These are phyloP conservation scores for Penstemon davidsonii DNA, from an alignment of 257 asterid species.

Conservation along the genomic window DNA sequence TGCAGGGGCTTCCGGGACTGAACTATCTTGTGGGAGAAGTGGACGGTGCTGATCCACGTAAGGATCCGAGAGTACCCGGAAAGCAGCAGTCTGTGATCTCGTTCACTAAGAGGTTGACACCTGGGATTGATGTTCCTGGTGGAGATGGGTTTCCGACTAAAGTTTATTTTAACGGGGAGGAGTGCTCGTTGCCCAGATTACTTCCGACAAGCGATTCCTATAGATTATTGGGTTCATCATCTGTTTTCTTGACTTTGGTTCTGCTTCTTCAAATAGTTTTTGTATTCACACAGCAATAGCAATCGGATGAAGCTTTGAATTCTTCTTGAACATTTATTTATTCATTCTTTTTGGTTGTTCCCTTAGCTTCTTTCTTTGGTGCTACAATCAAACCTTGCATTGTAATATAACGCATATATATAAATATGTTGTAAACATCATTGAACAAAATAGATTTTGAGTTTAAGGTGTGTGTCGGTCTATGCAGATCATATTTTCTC, in stretches of 20 bases:
- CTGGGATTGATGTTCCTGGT: slow-evolving; percentile 51
- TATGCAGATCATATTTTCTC: too few relatives aligned
- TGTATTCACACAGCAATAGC: slow-evolving; percentile 48
- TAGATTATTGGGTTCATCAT: slow-evolving; percentile 34
- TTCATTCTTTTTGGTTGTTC: slow-evolving; percentile 61
- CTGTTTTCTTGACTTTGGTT: slow-evolving; percentile 27
- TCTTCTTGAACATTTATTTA: slow-evolving; percentile 33
- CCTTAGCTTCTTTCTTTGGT: slow-evolving; percentile 19
- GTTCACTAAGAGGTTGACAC: slow-evolving; percentile 72
- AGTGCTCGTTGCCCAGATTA: slow-evolving; percentile 67
- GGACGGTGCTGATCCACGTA: slow-evolving; percentile 51
- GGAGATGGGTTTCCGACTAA: slow-evolving; percentile 93
- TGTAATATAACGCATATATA: slow-evolving; percentile 30
- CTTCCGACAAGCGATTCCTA: slow-evolving; percentile 54
- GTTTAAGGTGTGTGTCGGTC: background rate
- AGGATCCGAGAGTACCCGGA: slow-evolving; percentile 72
- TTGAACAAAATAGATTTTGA: slow-evolving; percentile 5
- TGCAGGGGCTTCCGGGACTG: slow-evolving; percentile 79
- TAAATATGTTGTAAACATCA: slow-evolving; percentile 24
- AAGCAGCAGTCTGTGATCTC: slow-evolving; percentile 94
- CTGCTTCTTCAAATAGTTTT: slow-evolving; percentile 29
- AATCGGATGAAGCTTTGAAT: slow-evolving; percentile 6
- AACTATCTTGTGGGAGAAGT: slow-evolving; percentile 79
- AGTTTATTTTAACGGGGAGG: slow-evolving; percentile 92
- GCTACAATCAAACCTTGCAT: slow-evolving; percentile 12